Evolutionary conservation across 192 early-diverging fungal species (phyloP).

Genomic region (Umbelopsis ramanniana): DNA sequence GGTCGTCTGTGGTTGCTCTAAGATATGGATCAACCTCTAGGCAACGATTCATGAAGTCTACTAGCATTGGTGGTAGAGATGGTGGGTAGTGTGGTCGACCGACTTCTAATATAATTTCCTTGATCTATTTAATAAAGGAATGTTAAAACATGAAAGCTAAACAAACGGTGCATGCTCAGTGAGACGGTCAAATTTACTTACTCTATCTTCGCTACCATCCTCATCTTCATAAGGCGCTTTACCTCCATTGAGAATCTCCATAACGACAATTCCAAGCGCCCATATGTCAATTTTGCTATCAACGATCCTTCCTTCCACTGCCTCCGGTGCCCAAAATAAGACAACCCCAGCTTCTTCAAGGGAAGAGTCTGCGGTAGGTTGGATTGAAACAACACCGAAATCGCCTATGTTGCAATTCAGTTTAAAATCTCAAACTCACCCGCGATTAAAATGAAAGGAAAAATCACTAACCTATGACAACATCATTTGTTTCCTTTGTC

Average conservation of each 20-base stretch:
- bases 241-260: constrained; percentile 43
- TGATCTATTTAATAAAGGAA: constrained; percentile 27
- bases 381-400: constrained; percentile 45
- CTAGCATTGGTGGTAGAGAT: constrained; percentile 31
- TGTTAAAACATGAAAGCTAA: background rate
- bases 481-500: constrained; percentile 31
- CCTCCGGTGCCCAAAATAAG: constrained; percentile 47
- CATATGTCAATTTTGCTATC: constrained; percentile 45
- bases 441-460: background rate
- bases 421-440: background rate
- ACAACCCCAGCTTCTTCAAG: constrained; percentile 46
- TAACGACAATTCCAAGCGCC: constrained; percentile 46
- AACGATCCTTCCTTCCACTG: constrained; percentile 35
- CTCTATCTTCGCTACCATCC: constrained; percentile 38
- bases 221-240: constrained; percentile 48
- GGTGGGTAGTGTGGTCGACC: constrained; percentile 34
- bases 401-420: constrained; percentile 29
- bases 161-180: no score
- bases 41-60: constrained; percentile 38
- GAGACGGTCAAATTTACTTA: constrained; percentile 19
- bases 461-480: constrained; percentile 32
- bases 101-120: constrained; percentile 36
- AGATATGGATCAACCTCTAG: constrained; percentile 33
- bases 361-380: constrained; percentile 36
- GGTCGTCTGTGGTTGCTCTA: constrained; percentile 28